phyloP scores from a whole-genome alignment of 306 rosid genomes.

The Cucurbita ficifolia region DNA sequence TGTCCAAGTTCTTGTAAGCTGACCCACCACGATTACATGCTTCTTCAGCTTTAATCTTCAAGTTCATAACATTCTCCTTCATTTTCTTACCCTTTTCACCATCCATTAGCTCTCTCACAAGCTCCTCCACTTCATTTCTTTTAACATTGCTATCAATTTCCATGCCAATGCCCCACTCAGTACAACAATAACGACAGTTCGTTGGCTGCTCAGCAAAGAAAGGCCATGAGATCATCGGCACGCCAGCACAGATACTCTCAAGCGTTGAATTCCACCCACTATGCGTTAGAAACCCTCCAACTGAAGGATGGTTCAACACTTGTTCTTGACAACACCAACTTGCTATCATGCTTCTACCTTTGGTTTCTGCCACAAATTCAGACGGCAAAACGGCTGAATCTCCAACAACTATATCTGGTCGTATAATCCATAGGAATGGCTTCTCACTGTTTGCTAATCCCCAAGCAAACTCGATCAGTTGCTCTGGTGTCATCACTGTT shows the following conservation, averaged over 20 bases:
- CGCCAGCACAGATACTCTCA: constrained; percentile 25
- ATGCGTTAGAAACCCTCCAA: constrained; percentile 24
- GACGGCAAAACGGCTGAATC: constrained; percentile 11
- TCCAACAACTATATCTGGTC: neutral
- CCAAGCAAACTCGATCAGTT: constrained; percentile 30
- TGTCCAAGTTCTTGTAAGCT: neutral
- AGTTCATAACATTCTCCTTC: constrained; percentile 13
- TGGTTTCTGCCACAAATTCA: constrained; percentile 10
- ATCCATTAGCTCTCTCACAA: constrained; percentile 21
- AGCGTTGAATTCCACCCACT: constrained; percentile 14
- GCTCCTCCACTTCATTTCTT: constrained; percentile 24
- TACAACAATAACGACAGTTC: constrained; percentile 15
- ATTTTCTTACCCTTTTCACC: constrained; percentile 30
- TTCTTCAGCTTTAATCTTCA: neutral
- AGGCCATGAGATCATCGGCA: constrained; percentile 27
- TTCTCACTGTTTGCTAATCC: constrained; percentile 26
- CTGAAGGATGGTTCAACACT: constrained; percentile 26
- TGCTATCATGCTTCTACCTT: constrained; percentile 19
- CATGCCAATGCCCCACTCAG: constrained; percentile 31
- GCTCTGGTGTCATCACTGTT: constrained; percentile 14
- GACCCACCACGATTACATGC: neutral
- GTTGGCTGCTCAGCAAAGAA: constrained; percentile 24
- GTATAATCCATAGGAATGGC: constrained; percentile 22
- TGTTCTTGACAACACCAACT: constrained; percentile 45
- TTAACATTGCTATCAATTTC: constrained; percentile 18